phyloP scores from a whole-genome alignment of 2,329 filamentous ascomycete genomes.

The Escovopsis sp. region DNA sequence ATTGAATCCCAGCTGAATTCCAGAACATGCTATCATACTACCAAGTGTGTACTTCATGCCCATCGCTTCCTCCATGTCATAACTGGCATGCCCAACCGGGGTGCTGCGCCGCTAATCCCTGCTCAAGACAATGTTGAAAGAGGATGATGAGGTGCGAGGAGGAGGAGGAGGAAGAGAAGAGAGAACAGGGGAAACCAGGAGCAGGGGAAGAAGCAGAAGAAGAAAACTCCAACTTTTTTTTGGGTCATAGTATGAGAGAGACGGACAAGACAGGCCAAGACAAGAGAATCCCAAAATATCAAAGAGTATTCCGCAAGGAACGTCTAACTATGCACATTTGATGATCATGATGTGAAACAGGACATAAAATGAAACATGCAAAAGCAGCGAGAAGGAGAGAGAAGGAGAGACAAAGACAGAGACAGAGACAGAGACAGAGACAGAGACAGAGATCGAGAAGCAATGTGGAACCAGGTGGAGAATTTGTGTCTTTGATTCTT shows the following conservation, averaged over 20 bases:
- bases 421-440: not conserved
- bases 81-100: constrained; percentile 1
- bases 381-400: not conserved
- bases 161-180: not conserved
- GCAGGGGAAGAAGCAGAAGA: not conserved
- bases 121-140: too few species aligned
- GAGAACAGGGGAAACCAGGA: not conserved
- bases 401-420: not conserved
- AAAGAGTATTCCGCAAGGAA: not conserved
- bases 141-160: too few species aligned
- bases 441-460: not conserved
- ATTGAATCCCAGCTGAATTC: constrained; percentile 1
- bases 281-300: not conserved
- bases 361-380: not conserved
- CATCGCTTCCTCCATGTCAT: constrained; percentile 4
- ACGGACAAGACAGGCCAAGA: too few species aligned
- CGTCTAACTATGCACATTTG: not conserved
- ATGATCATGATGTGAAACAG: constrained; percentile 3
- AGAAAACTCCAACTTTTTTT: constrained; percentile 3
- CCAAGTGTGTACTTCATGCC: constrained; percentile 1
- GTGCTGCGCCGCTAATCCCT: too few species aligned
- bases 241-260: not conserved
- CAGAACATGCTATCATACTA: constrained; percentile 4
- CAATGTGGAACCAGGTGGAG: not conserved
- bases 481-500: too few species aligned